Percentiles rank a stretch among this genome's conserved stretches.
phyloP scores from a whole-genome alignment of 768 basidiomycete species.

The Gymnopilus dilepis region DNA sequence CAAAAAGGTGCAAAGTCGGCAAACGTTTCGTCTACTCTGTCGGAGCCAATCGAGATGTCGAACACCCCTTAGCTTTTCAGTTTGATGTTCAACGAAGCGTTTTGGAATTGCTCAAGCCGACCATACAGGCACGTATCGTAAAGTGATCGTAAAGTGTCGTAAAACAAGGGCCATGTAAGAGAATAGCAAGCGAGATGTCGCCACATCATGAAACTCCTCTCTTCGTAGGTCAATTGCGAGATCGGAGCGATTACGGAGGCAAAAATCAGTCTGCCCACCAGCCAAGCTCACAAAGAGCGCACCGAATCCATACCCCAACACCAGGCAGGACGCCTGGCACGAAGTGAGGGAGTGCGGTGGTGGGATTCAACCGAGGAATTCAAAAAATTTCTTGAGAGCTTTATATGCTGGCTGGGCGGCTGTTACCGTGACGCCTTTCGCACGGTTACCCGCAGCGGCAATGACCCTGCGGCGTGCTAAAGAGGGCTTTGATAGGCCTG shows the following conservation, averaged over 20 bases:
- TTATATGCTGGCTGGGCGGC: conserved; percentile 10
- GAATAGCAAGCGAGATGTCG: conserved; percentile 46
- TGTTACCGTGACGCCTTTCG: conserved; percentile 1
- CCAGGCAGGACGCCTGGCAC: conserved; percentile 66
- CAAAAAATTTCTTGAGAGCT: conserved; percentile 5
- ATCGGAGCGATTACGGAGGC: conserved; percentile 89
- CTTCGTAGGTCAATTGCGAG: conserved; percentile 64
- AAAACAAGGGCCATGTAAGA: conserved; percentile 4
- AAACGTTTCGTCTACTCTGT: background rate
- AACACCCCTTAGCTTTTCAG: too few relatives aligned
- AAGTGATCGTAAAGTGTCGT: too few relatives aligned
- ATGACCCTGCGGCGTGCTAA: background rate
- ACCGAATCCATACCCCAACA: conserved; percentile 49
- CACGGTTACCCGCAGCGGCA: background rate
- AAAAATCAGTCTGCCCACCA: conserved; percentile 56
- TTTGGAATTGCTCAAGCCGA: background rate
- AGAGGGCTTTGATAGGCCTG: conserved; percentile 4
- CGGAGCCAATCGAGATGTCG: too few relatives aligned
- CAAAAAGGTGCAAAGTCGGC: too few relatives aligned
- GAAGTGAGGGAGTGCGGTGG: conserved; percentile 51
- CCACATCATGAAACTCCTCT: conserved; percentile 89
- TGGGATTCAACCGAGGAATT: conserved; percentile 35
- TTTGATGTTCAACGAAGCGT: too few relatives aligned
- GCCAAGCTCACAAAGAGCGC: conserved; percentile 31
- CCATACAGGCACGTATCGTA: too few relatives aligned